Conservation (phyloP, 345 rosid genomes). For the Populus alba region DNA sequence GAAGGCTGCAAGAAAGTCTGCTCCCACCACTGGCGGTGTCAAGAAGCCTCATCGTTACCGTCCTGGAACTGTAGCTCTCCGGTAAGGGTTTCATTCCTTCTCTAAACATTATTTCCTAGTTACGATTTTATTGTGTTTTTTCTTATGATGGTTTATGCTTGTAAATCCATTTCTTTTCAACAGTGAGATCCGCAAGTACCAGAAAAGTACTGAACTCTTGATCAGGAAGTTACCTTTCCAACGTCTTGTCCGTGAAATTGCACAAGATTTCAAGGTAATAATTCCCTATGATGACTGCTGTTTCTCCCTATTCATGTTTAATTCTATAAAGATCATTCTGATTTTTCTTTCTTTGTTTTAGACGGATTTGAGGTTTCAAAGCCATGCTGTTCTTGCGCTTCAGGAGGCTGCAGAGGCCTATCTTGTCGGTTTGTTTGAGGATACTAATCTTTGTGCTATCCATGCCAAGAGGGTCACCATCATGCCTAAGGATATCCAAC, state of each 20-base stretch:
- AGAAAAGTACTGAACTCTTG: slow-evolving; percentile 55
- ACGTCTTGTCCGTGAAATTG: slow-evolving; percentile 59
- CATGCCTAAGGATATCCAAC: slow-evolving; percentile 45
- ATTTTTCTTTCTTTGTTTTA: slow-evolving; percentile 8
- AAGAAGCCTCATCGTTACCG: slow-evolving; percentile 62
- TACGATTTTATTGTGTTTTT: background rate
- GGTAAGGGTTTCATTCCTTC: slow-evolving; percentile 9
- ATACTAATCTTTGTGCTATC: slow-evolving; percentile 39
- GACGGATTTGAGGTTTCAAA: slow-evolving; percentile 48
- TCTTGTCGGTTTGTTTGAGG: slow-evolving; percentile 43
- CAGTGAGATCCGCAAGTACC: slow-evolving; percentile 47
- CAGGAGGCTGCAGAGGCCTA: slow-evolving; percentile 52
- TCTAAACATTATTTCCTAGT: background rate
- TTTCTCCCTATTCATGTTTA: background rate
- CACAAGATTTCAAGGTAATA: slow-evolving; percentile 56
- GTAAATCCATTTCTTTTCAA: background rate
- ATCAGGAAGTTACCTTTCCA: slow-evolving; percentile 56
- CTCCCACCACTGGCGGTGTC: slow-evolving; percentile 63
- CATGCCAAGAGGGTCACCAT: slow-evolving; percentile 42
- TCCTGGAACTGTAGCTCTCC: slow-evolving; percentile 61
- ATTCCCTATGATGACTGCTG: background rate
- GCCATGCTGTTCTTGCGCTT: slow-evolving; percentile 45
- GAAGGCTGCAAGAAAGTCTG: slow-evolving; percentile 60
- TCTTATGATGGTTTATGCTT: background rate
- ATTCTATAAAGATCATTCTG: background rate